A percentile compares a stretch with the other conserved stretches of the same genome.
phyloP scores from a whole-genome alignment of 805 yeast genomes.

The Isabelozyma pseudorhagii region DNA sequence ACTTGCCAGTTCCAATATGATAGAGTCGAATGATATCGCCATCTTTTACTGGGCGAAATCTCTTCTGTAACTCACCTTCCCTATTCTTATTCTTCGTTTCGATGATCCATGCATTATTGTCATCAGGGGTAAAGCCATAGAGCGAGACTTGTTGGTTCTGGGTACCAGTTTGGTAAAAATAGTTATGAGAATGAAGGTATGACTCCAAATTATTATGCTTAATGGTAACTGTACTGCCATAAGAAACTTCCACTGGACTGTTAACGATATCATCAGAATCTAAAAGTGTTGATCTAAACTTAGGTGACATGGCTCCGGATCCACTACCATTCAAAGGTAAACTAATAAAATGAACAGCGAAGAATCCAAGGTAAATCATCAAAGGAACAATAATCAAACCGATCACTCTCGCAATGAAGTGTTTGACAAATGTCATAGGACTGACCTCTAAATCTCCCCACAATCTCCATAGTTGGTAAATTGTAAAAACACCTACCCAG shows the following conservation, averaged over 20 bases:
- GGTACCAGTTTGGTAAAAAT: conserved; percentile 61
- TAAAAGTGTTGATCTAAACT: conserved; percentile 58
- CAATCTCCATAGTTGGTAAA: conserved; percentile 60
- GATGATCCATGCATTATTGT: conserved; percentile 71
- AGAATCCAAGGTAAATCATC: conserved; percentile 53
- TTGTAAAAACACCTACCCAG: conserved; percentile 55
- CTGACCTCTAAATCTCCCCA: conserved; percentile 64
- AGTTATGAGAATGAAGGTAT: conserved; percentile 76
- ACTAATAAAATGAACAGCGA: conserved; percentile 53
- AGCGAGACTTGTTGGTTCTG: conserved; percentile 78
- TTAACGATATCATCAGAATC: conserved; percentile 33
- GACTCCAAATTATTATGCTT: conserved; percentile 71
- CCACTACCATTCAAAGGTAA: conserved; percentile 54
- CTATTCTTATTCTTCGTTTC: conserved; percentile 40
- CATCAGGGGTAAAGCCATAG: conserved; percentile 55
- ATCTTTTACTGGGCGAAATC: conserved; percentile 40
- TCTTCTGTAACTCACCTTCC: conserved; percentile 37
- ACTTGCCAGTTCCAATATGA: conserved; percentile 66
- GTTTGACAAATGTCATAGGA: conserved; percentile 32
- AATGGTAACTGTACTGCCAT: conserved; percentile 68
- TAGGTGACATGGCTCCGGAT: conserved; percentile 60
- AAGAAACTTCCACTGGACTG: conserved; percentile 63
- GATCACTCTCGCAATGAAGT: conserved; percentile 36
- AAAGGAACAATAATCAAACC: conserved; percentile 54
- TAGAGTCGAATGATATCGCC: conserved; percentile 62